These are phyloP conservation scores for Sporisorium reilianum DNA, from an alignment of 1,284 basidiomycete genomes.

Conservation along the genomic window DNA sequence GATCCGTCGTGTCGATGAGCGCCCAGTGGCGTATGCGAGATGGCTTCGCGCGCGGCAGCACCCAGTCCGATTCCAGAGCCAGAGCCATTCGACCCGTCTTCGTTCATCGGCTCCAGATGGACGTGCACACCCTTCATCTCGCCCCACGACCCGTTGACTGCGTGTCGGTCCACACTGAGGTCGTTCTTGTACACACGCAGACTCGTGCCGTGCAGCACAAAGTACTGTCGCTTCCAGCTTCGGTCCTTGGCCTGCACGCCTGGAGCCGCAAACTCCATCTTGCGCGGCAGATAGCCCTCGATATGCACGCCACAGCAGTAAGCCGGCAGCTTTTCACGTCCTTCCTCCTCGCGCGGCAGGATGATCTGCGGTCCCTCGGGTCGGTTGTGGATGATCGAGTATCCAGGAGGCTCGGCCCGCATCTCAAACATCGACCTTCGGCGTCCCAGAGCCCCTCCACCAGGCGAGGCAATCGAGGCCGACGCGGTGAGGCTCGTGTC, in stretches of 20 bases:
- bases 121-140: slow-evolving; percentile 63
- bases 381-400: slow-evolving; percentile 63
- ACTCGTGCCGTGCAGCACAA: slow-evolving; percentile 90
- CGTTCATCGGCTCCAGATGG: slow-evolving; percentile 60
- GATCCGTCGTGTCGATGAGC: slow-evolving; percentile 15
- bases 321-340: slow-evolving; percentile 80
- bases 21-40: slow-evolving; percentile 42
- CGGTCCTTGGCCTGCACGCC: slow-evolving; percentile 89
- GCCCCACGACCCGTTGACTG: slow-evolving; percentile 69
- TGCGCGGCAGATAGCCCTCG: slow-evolving; percentile 85
- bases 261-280: slow-evolving; percentile 90
- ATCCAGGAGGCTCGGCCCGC: slow-evolving; percentile 57
- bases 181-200: slow-evolving; percentile 83
- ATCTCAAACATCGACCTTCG: slow-evolving; percentile 65
- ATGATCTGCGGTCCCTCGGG: slow-evolving; percentile 61
- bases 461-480: slow-evolving; percentile 39
- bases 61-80: slow-evolving; percentile 34
- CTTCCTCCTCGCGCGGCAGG: slow-evolving; percentile 74
- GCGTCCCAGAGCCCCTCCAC: slow-evolving; percentile 36
- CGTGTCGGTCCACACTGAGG: slow-evolving; percentile 59
- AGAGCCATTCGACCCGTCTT: slow-evolving; percentile 50
- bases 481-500: slow-evolving; percentile 20
- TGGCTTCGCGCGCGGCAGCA: slow-evolving; percentile 47
- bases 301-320: slow-evolving; percentile 91
- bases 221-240: slow-evolving; percentile 88